Evolutionary conservation across 1,139 yeast genomes (phyloP), one percentile per base, ranked within the genome.

Genomic region (Debaryomycetaceae sp.): DNA sequence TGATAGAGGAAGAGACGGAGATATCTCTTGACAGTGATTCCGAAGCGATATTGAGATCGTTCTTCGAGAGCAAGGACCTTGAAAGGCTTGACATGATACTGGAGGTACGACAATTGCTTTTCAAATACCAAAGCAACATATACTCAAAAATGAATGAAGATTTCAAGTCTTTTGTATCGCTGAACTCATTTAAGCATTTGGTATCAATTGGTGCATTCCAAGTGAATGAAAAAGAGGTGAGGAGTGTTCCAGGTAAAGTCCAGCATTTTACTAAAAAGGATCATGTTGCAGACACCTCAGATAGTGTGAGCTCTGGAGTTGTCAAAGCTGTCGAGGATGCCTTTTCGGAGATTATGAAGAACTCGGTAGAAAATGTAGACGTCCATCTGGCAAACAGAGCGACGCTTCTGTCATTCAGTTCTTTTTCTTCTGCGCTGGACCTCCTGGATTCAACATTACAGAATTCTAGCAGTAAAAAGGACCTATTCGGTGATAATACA

Each of bases 241-340:
- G 11, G 11, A 4, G 4, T 7, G 4, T 11, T 11, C 11, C 31
- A 7, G 31, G 31, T 8, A 27, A 4, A 4, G 4, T 27, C 4
- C 31, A 27, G 11, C 11, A 27, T 27, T 4, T 3, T 27, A 27
- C 3, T 7, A 27, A 17, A 22, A 22, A 36, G 22, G 34, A 23
- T 4, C 20, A 37, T 1, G 5, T 22, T 6, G 37, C 29, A 6
- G 37, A 38, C 9, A 42, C 34, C 23, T n/a, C 9, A 4, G 42
- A 45, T 6, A 45, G 45, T 31, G 68, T 66, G 5, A 71, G 75
- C 43, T 71, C 72, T 1, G 74, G 65, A n/a, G 83, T 79, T 0
- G 59, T 81, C 3, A 66, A 69, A 44, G 91, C 89, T 0, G 85
- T 86, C 14, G 90, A 85, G 57, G 82, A 80, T 56, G 93, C 89